phyloP scores from a whole-genome alignment of 495 filamentous ascomycete genomes.

The Tuber umbilicatum region DNA sequence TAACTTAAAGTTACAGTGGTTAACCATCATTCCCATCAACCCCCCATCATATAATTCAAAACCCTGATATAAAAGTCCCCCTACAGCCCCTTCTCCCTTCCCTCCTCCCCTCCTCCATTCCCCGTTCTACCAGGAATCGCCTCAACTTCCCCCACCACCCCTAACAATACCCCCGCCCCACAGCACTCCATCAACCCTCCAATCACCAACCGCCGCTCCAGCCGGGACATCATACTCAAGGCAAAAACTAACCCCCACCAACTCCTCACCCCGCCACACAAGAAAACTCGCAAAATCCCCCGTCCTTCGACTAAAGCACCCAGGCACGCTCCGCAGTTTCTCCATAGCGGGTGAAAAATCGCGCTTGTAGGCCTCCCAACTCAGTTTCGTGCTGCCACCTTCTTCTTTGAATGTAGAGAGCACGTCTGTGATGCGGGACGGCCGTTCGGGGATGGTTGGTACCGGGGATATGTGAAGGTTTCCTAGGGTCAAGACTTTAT shows the following conservation, averaged over 20 bases:
- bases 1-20: not conserved
- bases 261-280: conserved; percentile 23
- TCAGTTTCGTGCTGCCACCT: conserved; percentile 20
- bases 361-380: conserved; percentile 30
- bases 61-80: not conserved
- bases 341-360: not conserved
- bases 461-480: not conserved
- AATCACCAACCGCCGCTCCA: conserved; percentile 14
- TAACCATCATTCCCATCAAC: not conserved
- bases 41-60: not conserved
- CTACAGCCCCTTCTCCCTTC: not conserved
- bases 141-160: conserved; percentile 14
- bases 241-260: conserved; percentile 34
- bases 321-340: conserved; percentile 1
- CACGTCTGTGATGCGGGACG: conserved; percentile 20
- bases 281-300: conserved; percentile 38
- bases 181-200: conserved; percentile 37
- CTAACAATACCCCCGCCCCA: conserved; percentile 22
- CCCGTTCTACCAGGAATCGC: conserved; percentile 18
- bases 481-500: not conserved
- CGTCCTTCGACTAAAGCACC: conserved; percentile 31
- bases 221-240: conserved; percentile 28
- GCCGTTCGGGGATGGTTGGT: conserved; percentile 6
- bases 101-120: not conserved
- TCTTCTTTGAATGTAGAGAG: not conserved